Evolutionary conservation across 2,329 filamentous ascomycete species (phyloP).

Genomic region (Teratosphaeria gauchensis): DNA sequence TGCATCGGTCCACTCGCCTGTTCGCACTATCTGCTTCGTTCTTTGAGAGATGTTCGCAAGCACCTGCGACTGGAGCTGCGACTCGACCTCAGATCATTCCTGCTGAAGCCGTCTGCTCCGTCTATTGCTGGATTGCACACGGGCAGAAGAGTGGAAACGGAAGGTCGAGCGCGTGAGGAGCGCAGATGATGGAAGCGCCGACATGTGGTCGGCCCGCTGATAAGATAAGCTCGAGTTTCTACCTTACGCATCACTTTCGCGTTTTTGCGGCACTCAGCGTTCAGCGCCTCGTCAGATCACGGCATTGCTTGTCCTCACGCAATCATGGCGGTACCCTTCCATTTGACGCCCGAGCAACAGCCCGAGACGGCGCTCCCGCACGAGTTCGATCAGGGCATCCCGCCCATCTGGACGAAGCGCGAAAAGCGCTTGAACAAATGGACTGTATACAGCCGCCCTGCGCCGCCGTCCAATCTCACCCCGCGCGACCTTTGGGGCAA

Average conservation of each 20-base stretch:
- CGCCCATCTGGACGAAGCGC: neutral
- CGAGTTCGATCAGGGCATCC: neutral
- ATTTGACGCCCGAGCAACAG: neutral
- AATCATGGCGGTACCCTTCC: neutral
- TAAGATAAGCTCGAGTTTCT: neutral
- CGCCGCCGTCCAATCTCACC: neutral
- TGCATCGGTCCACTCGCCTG: no score
- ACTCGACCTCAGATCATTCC: neutral
- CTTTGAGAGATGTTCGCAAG: no score
- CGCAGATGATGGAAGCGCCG: neutral
- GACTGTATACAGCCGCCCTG: neutral
- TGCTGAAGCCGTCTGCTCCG: no score
- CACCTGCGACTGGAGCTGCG: neutral
- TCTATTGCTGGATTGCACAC: no score
- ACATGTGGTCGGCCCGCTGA: neutral
- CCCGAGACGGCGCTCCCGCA: neutral
- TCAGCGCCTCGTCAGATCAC: neutral
- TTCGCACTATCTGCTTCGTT: no score
- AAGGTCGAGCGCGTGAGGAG: no score
- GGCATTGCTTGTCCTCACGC: neutral
- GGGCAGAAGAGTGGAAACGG: no score
- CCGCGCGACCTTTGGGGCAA: neutral
- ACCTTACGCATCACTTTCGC: neutral
- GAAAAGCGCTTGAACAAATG: neutral
- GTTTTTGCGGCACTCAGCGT: neutral